Percentiles rank a stretch among this genome's conserved stretches.
phyloP scores from a whole-genome alignment of 1,284 basidiomycete genomes.

The Leccinum pseudoinsigne region DNA sequence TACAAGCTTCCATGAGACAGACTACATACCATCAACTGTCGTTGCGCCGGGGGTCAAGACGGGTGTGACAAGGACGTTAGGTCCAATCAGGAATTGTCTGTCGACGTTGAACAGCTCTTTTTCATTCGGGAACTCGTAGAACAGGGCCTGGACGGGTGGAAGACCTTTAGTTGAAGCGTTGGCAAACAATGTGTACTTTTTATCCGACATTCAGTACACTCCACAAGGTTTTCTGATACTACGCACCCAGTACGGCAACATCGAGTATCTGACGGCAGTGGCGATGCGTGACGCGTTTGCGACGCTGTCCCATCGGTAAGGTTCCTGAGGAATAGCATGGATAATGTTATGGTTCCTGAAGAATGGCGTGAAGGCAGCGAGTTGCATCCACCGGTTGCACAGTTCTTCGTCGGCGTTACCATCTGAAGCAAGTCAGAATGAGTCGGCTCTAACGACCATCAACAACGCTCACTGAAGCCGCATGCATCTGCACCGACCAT shows the following conservation, averaged over 20 bases:
- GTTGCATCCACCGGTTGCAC: constrained; percentile 81
- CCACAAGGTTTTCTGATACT: not conserved
- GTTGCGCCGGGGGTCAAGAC: constrained; percentile 55
- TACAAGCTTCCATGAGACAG: not conserved
- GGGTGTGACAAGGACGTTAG: constrained; percentile 71
- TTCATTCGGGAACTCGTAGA: constrained; percentile 76
- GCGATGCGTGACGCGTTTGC: constrained; percentile 72
- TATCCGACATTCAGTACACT: constrained; percentile 25
- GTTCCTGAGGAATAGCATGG: constrained; percentile 67
- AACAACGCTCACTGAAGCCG: constrained; percentile 50
- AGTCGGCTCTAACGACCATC: not conserved
- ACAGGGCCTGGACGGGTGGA: constrained; percentile 71
- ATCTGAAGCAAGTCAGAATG: constrained; percentile 35
- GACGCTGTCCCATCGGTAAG: constrained; percentile 75
- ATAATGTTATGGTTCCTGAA: constrained; percentile 67
- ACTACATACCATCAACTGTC: constrained; percentile 41
- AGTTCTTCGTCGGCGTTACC: constrained; percentile 79
- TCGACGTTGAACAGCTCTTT: constrained; percentile 63
- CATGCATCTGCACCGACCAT: constrained; percentile 78
- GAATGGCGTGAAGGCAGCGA: constrained; percentile 73
- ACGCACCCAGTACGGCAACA: constrained; percentile 77
- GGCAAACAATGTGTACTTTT: constrained; percentile 72
- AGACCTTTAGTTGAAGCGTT: constrained; percentile 63
- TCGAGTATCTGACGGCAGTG: constrained; percentile 61
- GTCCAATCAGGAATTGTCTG: constrained; percentile 70